Percentiles rank a stretch among this genome's conserved stretches.
phyloP scores from a whole-genome alignment of 176 grass and related monocot species.

The Rhynchospora tenuis region DNA sequence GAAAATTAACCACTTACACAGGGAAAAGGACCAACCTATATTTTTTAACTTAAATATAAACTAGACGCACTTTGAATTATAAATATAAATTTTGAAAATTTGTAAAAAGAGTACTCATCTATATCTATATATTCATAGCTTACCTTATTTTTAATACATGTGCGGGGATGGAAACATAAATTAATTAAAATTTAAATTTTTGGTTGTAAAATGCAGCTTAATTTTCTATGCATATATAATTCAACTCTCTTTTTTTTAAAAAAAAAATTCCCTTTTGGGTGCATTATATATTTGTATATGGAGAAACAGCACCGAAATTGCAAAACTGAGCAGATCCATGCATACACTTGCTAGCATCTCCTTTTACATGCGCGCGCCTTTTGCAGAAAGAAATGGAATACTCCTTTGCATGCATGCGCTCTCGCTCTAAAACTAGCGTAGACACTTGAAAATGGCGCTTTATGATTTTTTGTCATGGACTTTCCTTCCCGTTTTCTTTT shows the following conservation, averaged over 20 bases:
- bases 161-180: too few species aligned
- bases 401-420: neutral
- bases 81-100: too few species aligned
- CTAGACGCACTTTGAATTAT: too few species aligned
- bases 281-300: neutral
- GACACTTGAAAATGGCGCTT: neutral
- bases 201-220: neutral
- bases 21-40: too few species aligned
- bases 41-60: too few species aligned
- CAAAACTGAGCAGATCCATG: neutral
- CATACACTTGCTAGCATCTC: constrained; percentile 19
- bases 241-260: neutral
- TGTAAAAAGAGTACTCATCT: too few species aligned
- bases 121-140: too few species aligned
- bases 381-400: constrained; percentile 26
- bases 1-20: too few species aligned
- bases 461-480: neutral
- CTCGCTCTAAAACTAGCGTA: neutral
- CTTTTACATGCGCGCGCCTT: neutral
- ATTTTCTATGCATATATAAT: neutral
- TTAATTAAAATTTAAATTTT: neutral
- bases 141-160: too few species aligned
- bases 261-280: neutral
- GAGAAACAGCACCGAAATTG: constrained; percentile 21
- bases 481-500: constrained; percentile 32